These are phyloP conservation scores for Chaetomium tenue DNA, from an alignment of 495 filamentous ascomycete species.

Conservation along the genomic window DNA sequence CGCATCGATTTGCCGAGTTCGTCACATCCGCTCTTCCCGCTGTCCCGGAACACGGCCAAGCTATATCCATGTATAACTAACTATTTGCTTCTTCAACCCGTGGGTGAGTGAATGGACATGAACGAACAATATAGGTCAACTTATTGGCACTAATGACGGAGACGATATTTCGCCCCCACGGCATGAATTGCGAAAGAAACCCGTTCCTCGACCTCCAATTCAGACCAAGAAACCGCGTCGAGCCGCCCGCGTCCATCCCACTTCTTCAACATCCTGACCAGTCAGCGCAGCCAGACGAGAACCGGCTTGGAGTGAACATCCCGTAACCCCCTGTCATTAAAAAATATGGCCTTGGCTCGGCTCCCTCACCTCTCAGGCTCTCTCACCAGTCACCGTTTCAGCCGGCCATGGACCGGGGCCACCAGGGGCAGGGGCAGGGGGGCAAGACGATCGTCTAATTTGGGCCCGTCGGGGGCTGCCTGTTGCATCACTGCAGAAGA, in stretches of 20 bases:
- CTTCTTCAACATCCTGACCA: background rate
- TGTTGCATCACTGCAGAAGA: slow-evolving; percentile 23
- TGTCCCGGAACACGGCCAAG: too few relatives aligned
- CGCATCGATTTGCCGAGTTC: background rate
- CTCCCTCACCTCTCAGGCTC: slow-evolving; percentile 30
- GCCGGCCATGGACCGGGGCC: slow-evolving; percentile 25
- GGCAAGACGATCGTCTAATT: slow-evolving; percentile 34
- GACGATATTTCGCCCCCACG: background rate
- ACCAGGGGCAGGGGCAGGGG: slow-evolving; percentile 16
- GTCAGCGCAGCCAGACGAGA: background rate
- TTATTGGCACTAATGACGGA: background rate
- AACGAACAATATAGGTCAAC: too few relatives aligned
- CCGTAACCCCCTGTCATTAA: slow-evolving; percentile 29
- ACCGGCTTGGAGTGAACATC: background rate
- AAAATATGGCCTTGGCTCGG: slow-evolving; percentile 27
- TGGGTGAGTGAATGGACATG: background rate
- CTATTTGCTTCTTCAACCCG: background rate
- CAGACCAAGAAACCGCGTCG: slow-evolving; percentile 3
- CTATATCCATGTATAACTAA: background rate
- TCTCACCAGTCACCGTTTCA: slow-evolving; percentile 38
- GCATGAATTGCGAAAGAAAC: background rate
- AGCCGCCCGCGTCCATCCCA: slow-evolving; percentile 9
- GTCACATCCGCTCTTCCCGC: slow-evolving; percentile 2
- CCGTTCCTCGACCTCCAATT: background rate
- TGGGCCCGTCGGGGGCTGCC: slow-evolving; percentile 29